Conservation (phyloP, 129 eudicot genomes). For the Saposhnikovia divaricata region DNA sequence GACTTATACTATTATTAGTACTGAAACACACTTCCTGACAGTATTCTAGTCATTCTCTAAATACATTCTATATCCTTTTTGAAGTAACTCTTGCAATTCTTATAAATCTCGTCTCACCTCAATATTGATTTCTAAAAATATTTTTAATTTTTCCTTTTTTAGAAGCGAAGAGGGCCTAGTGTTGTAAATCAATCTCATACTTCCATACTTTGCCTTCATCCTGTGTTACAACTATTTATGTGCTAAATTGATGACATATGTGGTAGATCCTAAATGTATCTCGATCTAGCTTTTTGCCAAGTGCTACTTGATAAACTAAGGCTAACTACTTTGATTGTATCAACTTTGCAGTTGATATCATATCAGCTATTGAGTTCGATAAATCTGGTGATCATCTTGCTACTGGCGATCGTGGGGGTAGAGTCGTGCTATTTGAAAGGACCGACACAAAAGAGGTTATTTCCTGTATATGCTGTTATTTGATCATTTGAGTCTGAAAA, state of each 20-base stretch:
- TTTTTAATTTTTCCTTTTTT: not conserved
- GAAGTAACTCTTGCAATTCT: not conserved
- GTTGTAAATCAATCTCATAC: not conserved
- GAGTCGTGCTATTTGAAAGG: slow-evolving; percentile 97
- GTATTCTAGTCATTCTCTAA: not conserved
- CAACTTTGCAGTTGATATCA: slow-evolving; percentile 66
- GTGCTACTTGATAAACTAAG: not conserved
- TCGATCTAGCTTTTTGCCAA: not conserved
- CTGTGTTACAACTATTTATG: not conserved
- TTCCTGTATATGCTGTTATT: slow-evolving; percentile 7
- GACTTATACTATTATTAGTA: no score
- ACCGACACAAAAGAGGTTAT: slow-evolving; percentile 85
- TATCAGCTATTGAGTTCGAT: slow-evolving; percentile 97
- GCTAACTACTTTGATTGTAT: slow-evolving; percentile 6
- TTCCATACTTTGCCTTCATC: not conserved
- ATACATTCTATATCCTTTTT: not conserved
- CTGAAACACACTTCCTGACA: no score
- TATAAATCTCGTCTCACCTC: not conserved
- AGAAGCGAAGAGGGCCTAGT: not conserved
- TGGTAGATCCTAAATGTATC: not conserved
- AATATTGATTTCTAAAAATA: not conserved
- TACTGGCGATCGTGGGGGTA: slow-evolving; percentile 99
- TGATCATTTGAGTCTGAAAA: not conserved
- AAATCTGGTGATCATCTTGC: slow-evolving; percentile 98
- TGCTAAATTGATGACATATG: not conserved